Evolutionary conservation across 768 basidiomycete genomes (phyloP).

Genomic region (Trametes maxima): DNA sequence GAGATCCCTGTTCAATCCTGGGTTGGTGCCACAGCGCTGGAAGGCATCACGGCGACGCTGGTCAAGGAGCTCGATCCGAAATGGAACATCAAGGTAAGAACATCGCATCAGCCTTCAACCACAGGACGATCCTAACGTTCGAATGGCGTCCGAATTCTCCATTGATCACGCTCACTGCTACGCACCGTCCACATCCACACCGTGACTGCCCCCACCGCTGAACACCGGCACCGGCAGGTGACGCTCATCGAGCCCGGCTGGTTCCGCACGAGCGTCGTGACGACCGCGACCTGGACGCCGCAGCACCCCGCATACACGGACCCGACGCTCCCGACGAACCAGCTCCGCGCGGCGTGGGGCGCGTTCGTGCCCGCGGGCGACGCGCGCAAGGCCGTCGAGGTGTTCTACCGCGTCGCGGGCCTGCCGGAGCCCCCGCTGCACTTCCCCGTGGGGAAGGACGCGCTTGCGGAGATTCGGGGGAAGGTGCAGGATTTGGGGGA

Average conservation of each 20-base stretch:
- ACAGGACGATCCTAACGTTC: too few relatives aligned
- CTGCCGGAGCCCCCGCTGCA: conserved; percentile 25
- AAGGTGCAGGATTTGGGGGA: not conserved
- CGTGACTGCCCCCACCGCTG: not conserved
- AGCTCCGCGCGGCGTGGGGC: not conserved
- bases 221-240: too few relatives aligned
- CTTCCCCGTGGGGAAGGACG: conserved; percentile 4
- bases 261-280: conserved; percentile 14
- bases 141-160: too few relatives aligned
- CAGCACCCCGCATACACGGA: conserved; percentile 24
- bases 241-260: conserved; percentile 22
- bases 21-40: conserved; percentile 30
- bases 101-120: too few relatives aligned
- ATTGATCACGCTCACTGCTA: not conserved
- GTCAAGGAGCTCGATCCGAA: conserved; percentile 36
- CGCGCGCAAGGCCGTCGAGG: conserved; percentile 21
- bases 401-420: conserved; percentile 23
- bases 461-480: not conserved
- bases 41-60: conserved; percentile 30
- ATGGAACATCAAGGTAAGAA: conserved; percentile 40
- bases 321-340: not conserved
- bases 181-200: not conserved
- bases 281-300: not conserved
- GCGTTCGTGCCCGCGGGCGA: conserved; percentile 19
- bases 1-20: not conserved